Percentiles rank a stretch among this genome's conserved stretches.
Evolutionary conservation across 2,329 filamentous ascomycete genomes (phyloP).

Genomic region (Phaeosphaeria sp.): DNA sequence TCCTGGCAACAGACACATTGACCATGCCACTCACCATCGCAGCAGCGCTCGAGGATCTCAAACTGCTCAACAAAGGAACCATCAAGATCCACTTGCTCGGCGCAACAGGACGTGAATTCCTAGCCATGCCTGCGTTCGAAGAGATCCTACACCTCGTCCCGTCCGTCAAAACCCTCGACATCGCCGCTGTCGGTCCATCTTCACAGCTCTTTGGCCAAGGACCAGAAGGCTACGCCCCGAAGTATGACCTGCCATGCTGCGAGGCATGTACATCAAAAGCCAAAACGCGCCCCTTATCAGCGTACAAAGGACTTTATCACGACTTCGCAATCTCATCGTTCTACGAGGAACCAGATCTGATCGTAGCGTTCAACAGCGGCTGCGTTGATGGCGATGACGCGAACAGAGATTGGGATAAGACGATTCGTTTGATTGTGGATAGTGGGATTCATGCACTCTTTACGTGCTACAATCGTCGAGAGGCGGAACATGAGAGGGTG

Average conservation of each 20-base stretch:
- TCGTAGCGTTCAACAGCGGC: slow-evolving; percentile 26
- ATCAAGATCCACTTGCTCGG: slow-evolving; percentile 22
- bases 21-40: slow-evolving; percentile 27
- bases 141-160: slow-evolving; percentile 25
- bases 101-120: slow-evolving; percentile 24
- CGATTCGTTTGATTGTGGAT: slow-evolving; percentile 17
- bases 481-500: slow-evolving; percentile 15
- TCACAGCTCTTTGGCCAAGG: slow-evolving; percentile 4
- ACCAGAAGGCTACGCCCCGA: slow-evolving; percentile 9
- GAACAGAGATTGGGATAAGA: slow-evolving; percentile 19
- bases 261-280: slow-evolving; percentile 13
- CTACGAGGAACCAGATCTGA: slow-evolving; percentile 21
- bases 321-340: slow-evolving; percentile 14
- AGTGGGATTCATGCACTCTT: slow-evolving; percentile 18
- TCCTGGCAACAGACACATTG: slow-evolving; percentile 22
- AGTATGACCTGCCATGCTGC: slow-evolving; percentile 17
- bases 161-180: slow-evolving; percentile 11
- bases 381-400: slow-evolving; percentile 23
- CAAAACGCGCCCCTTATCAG: slow-evolving; percentile 13
- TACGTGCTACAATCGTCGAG: slow-evolving; percentile 21
- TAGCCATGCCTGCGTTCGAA: slow-evolving; percentile 21
- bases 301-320: slow-evolving; percentile 23
- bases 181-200: slow-evolving; percentile 18
- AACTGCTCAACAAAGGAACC: slow-evolving; percentile 1
- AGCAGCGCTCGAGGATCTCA: slow-evolving; percentile 22